A percentile compares a stretch with the other conserved stretches of the same genome.
Conservation (phyloP, 1,139 yeast species). For the Saccharomyces hybrid region DNA sequence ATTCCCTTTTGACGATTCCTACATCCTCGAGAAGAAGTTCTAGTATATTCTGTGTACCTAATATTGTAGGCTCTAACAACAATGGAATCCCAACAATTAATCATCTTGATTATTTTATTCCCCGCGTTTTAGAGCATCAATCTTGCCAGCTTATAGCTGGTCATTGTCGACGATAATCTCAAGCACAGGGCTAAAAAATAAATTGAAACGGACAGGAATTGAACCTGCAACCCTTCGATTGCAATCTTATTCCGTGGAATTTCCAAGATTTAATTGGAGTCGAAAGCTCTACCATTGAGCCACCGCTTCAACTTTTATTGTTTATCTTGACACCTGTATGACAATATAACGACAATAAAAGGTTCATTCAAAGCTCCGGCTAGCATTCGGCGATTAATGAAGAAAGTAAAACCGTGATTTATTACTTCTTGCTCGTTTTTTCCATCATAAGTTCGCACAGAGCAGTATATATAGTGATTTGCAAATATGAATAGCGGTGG, state of each 20-base stretch:
- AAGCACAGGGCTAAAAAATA: slow-evolving; percentile 19
- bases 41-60: no score
- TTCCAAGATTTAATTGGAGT: slow-evolving; percentile 51
- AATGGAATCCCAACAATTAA: no score
- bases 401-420: background rate
- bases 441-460: background rate
- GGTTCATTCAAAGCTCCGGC: background rate
- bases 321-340: no score
- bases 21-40: no score
- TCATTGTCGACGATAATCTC: background rate
- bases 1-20: no score
- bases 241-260: slow-evolving; percentile 31
- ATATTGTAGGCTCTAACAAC: no score
- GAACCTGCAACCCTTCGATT: slow-evolving; percentile 72
- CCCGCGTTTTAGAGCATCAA: no score
- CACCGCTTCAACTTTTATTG: slow-evolving; percentile 53
- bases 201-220: slow-evolving; percentile 66
- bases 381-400: background rate
- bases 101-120: no score
- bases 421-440: no score
- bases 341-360: background rate
- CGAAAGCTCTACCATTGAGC: slow-evolving; percentile 93
- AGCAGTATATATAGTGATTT: background rate
- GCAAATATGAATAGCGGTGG: background rate
- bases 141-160: background rate